phyloP scores from a whole-genome alignment of 164 flowering plant genomes.

The Taxillus chinensis region DNA sequence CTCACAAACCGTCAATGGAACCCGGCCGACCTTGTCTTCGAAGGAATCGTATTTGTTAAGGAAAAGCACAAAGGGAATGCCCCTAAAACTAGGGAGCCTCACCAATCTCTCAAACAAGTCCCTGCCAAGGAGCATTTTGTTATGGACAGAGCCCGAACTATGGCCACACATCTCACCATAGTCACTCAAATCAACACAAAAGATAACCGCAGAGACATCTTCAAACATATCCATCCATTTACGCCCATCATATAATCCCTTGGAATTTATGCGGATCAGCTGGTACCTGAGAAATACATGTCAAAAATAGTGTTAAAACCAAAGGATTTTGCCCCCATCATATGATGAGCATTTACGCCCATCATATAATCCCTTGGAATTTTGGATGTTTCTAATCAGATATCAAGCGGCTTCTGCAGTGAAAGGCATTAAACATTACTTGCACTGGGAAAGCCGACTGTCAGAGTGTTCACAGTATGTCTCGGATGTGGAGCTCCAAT shows the following conservation, averaged over 20 bases:
- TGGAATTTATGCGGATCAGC: slow-evolving; percentile 76
- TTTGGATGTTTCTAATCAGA: no score
- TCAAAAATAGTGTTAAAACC: neutral
- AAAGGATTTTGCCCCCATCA: no score
- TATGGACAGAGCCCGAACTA: slow-evolving; percentile 43
- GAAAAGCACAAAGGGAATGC: slow-evolving; percentile 76
- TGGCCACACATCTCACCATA: slow-evolving; percentile 54
- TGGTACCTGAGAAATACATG: slow-evolving; percentile 46
- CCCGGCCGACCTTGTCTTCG: slow-evolving; percentile 70
- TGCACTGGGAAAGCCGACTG: slow-evolving; percentile 28
- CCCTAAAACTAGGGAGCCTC: slow-evolving; percentile 75
- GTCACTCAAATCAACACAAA: slow-evolving; percentile 76
- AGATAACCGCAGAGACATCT: slow-evolving; percentile 81
- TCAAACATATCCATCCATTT: slow-evolving; percentile 99
- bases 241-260: slow-evolving; percentile 92
- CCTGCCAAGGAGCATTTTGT: slow-evolving; percentile 82
- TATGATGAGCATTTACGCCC: no score
- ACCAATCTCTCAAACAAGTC: slow-evolving; percentile 76
- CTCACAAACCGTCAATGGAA: slow-evolving; percentile 51
- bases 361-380: no score
- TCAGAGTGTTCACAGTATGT: slow-evolving; percentile 69
- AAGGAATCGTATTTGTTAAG: slow-evolving; percentile 90
- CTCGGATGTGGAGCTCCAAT: slow-evolving; percentile 94
- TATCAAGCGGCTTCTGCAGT: neutral
- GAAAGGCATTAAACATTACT: neutral